A percentile compares a stretch with the other conserved stretches of the same genome.
Evolutionary conservation across 2,329 filamentous ascomycete genomes (phyloP).

Genomic region (Hymenoscyphus albidus): DNA sequence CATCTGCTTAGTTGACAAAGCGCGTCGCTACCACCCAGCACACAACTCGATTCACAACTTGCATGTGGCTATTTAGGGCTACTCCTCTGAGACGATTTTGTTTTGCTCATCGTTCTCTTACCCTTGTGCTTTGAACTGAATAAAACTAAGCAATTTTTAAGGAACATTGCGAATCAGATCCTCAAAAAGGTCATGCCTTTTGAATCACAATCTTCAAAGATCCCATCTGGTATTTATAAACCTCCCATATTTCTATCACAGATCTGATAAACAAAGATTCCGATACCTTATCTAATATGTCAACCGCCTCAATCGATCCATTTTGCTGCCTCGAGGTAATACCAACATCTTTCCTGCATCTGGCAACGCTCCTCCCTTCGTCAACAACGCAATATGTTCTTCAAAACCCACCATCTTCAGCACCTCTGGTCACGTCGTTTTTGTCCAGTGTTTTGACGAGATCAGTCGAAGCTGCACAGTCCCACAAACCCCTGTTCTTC

Average conservation of each 20-base stretch:
- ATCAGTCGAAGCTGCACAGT: not conserved
- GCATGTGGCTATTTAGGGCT: not conserved
- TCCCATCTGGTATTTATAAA: not conserved
- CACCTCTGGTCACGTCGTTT: not conserved
- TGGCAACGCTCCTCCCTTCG: not conserved
- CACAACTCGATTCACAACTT: not conserved
- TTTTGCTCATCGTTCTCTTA: not conserved
- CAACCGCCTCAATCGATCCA: not conserved
- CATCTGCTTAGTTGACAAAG: too few species aligned
- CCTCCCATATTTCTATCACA: not conserved
- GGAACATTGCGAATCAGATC: not conserved
- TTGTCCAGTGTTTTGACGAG: not conserved
- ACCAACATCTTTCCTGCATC: constrained; percentile 9
- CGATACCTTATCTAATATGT: not conserved
- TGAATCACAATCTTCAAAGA: not conserved
- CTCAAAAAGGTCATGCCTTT: not conserved
- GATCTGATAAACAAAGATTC: not conserved
- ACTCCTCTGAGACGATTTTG: not conserved
- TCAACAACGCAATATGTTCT: not conserved
- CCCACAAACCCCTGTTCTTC: not conserved
- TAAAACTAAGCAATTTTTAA: not conserved
- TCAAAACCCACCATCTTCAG: not conserved
- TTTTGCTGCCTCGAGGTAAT: constrained; percentile 18
- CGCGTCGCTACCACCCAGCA: too few species aligned
- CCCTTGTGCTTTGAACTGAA: not conserved